phyloP scores from a whole-genome alignment of 1,139 yeast species.

The Nakaseomyces uthaithaninus region DNA sequence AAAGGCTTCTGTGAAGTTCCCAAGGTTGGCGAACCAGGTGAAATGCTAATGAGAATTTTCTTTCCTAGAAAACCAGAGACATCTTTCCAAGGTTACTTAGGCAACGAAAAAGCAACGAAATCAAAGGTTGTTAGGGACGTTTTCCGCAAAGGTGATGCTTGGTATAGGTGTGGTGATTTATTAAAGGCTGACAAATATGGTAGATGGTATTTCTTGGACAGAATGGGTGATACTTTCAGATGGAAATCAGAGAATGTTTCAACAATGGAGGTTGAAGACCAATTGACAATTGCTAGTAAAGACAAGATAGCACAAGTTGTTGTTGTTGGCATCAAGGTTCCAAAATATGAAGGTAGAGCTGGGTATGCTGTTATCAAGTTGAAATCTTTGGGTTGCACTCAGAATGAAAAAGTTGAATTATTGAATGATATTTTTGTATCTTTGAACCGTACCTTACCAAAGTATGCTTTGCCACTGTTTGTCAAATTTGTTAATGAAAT shows the following conservation, averaged over 20 bases:
- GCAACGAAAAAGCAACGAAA: slow-evolving; percentile 69
- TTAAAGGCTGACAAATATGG: slow-evolving; percentile 62
- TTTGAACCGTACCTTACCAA: slow-evolving; percentile 52
- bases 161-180: slow-evolving; percentile 85
- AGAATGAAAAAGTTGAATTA: slow-evolving; percentile 31
- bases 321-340: slow-evolving; percentile 83
- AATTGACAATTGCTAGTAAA: slow-evolving; percentile 38
- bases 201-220: slow-evolving; percentile 74
- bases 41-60: slow-evolving; percentile 66
- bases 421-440: slow-evolving; percentile 37
- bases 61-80: slow-evolving; percentile 54
- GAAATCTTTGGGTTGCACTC: slow-evolving; percentile 31
- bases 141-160: slow-evolving; percentile 81
- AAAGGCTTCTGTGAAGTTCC: slow-evolving; percentile 52
- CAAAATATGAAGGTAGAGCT: slow-evolving; percentile 89
- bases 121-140: slow-evolving; percentile 69
- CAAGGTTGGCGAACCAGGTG: slow-evolving; percentile 68
- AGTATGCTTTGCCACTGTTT: slow-evolving; percentile 81
- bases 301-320: slow-evolving; percentile 53
- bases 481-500: slow-evolving; percentile 58
- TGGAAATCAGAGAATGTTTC: slow-evolving; percentile 97
- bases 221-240: slow-evolving; percentile 92
- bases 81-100: slow-evolving; percentile 87
- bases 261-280: slow-evolving; percentile 88
- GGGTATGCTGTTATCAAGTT: slow-evolving; percentile 79